phyloP scores from a whole-genome alignment of 805 yeast species.

The Scheffersomyces lignosus region DNA sequence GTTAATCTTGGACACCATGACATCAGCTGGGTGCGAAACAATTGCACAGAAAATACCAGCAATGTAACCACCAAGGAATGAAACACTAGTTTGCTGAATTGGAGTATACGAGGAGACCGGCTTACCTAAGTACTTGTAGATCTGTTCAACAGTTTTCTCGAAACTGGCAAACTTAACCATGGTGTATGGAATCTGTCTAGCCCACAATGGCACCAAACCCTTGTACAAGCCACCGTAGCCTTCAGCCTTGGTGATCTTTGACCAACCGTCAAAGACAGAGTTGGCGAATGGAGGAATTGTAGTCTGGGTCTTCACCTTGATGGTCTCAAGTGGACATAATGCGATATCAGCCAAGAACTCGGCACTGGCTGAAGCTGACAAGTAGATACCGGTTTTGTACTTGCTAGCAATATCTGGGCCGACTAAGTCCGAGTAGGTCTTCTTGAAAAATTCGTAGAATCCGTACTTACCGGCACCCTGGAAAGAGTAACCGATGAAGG shows the following conservation, averaged over 20 bases:
- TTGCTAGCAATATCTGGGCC: constrained; percentile 63
- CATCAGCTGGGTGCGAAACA: constrained; percentile 99
- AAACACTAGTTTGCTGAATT: constrained; percentile 87
- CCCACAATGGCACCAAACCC: constrained; percentile 92
- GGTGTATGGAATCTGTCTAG: constrained; percentile 97
- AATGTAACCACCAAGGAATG: constrained; percentile 92
- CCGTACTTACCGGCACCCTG: constrained; percentile 99
- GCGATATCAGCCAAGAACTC: constrained; percentile 90
- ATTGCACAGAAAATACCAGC: constrained; percentile 97
- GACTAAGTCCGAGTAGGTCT: constrained; percentile 63
- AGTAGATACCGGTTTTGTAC: constrained; percentile 70
- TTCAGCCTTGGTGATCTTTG: constrained; percentile 62
- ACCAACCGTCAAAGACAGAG: constrained; percentile 64
- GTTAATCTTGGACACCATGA: constrained; percentile 92
- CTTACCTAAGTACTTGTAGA: constrained; percentile 72
- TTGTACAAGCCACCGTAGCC: constrained; percentile 79
- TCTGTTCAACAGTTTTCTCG: constrained; percentile 83
- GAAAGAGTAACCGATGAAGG: constrained; percentile 86
- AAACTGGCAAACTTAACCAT: constrained; percentile 96
- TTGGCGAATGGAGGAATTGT: constrained; percentile 82
- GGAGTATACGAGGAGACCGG: constrained; percentile 70
- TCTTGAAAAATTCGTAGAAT: constrained; percentile 87
- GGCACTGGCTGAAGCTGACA: constrained; percentile 89
- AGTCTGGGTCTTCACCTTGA: constrained; percentile 92
- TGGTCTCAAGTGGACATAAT: constrained; percentile 92